Evolutionary conservation across 2,329 filamentous ascomycete genomes (phyloP).

Genomic region (Aspergillus tubingensis): DNA sequence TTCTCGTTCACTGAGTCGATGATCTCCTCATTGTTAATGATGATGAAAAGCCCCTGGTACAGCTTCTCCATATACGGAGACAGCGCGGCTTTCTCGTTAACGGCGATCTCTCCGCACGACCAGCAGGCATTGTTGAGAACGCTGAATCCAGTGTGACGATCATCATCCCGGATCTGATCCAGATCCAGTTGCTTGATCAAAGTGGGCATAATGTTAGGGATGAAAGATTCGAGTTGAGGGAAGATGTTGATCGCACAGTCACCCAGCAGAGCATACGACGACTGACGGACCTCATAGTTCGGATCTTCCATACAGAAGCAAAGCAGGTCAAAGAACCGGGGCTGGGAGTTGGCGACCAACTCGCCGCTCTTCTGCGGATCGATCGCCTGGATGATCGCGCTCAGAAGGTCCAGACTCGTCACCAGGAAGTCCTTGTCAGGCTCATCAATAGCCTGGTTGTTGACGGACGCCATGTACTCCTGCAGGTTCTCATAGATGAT

Average conservation of each 20-base stretch:
- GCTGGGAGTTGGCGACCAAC: conserved; percentile 73
- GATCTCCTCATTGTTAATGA: conserved; percentile 81
- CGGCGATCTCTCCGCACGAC: conserved; percentile 89
- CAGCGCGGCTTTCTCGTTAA: conserved; percentile 73
- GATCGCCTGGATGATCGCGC: conserved; percentile 88
- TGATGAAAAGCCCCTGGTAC: conserved; percentile 74
- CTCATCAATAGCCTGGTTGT: conserved; percentile 68
- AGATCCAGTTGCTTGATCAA: conserved; percentile 87
- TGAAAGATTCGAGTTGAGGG: conserved; percentile 71
- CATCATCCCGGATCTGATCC: conserved; percentile 72
- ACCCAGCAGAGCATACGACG: conserved; percentile 89
- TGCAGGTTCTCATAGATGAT: conserved; percentile 92
- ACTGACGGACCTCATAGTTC: conserved; percentile 91
- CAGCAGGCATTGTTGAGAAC: conserved; percentile 98
- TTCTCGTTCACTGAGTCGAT: conserved; percentile 90
- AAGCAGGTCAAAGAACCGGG: conserved; percentile 86
- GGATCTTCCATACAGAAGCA: conserved; percentile 89
- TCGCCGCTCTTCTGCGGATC: conserved; percentile 71
- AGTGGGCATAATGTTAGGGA: conserved; percentile 72
- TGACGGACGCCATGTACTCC: conserved; percentile 69
- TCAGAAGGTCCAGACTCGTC: conserved; percentile 89
- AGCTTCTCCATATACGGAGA: conserved; percentile 74
- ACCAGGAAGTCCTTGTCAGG: conserved; percentile 98
- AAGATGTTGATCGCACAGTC: conserved; percentile 95
- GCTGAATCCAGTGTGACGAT: conserved; percentile 81